Percentiles rank a stretch among this genome's conserved stretches.
These are phyloP conservation scores for Harringtonia lauricola DNA, from an alignment of 2,329 filamentous ascomycete genomes.

Conservation along the genomic window DNA sequence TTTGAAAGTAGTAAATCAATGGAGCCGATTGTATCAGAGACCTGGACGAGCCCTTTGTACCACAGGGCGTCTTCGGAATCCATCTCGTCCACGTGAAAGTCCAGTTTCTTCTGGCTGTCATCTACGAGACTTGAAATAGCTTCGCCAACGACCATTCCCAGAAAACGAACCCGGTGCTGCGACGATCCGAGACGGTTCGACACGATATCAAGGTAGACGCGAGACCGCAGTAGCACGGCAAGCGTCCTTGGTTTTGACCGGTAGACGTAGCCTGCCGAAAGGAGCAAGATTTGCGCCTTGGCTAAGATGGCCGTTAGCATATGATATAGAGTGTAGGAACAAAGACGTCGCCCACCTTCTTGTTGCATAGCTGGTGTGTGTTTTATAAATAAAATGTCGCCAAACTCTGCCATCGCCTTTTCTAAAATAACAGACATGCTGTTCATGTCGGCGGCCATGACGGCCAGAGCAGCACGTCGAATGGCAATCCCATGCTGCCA, in stretches of 20 bases:
- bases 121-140: conserved; percentile 52
- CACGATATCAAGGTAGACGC: conserved; percentile 62
- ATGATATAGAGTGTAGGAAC: conserved; percentile 11
- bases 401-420: conserved; percentile 62
- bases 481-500: conserved; percentile 53
- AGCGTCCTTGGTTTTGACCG: conserved; percentile 56
- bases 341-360: conserved; percentile 49
- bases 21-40: conserved; percentile 53
- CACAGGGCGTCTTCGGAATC: conserved; percentile 60
- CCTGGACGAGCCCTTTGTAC: conserved; percentile 56
- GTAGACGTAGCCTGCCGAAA: conserved; percentile 67
- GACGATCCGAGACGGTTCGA: conserved; percentile 77
- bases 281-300: conserved; percentile 66
- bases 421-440: conserved; percentile 49
- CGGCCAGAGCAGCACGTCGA: conserved; percentile 53
- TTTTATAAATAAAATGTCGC: conserved; percentile 76
- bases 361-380: conserved; percentile 80
- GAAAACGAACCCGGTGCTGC: conserved; percentile 62
- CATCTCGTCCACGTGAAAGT: conserved; percentile 76
- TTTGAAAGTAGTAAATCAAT: conserved; percentile 32
- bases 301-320: conserved; percentile 47
- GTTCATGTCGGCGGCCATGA: conserved; percentile 39
- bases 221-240: conserved; percentile 57
- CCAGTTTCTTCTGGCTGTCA: conserved; percentile 60
- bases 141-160: conserved; percentile 83